Conservation (phyloP, 2,329 filamentous ascomycete species). For the Aspergillus brasiliensis region DNA sequence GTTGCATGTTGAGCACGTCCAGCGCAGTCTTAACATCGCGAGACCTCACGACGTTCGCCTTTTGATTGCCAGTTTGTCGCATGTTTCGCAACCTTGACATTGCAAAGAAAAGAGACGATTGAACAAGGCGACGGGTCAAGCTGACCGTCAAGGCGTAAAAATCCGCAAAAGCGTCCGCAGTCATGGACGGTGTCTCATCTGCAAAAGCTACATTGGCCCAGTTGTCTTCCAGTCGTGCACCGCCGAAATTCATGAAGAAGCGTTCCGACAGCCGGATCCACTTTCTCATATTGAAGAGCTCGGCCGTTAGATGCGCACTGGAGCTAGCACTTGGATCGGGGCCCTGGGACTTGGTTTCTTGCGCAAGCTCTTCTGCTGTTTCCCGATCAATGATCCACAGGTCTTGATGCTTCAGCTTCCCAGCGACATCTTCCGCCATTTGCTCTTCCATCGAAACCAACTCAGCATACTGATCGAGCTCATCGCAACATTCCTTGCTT, state of each 20-base stretch:
- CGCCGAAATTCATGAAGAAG: conserved; percentile 73
- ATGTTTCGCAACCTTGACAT: conserved; percentile 65
- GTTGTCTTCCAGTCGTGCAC: conserved; percentile 61
- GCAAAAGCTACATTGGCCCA: conserved; percentile 63
- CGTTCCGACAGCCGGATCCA: conserved; percentile 67
- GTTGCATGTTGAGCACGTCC: conserved; percentile 55
- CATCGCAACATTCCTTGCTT: conserved; percentile 63
- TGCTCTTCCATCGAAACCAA: conserved; percentile 67
- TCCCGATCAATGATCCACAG: conserved; percentile 64
- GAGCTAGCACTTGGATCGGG: conserved; percentile 19
- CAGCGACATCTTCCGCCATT: conserved; percentile 60
- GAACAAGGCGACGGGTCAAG: conserved; percentile 70
- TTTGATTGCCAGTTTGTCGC: conserved; percentile 33
- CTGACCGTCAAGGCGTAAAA: conserved; percentile 69
- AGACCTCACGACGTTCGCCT: conserved; percentile 40
- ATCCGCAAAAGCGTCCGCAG: conserved; percentile 74
- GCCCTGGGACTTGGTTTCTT: conserved; percentile 28
- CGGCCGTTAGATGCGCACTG: conserved; percentile 51
- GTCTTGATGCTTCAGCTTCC: conserved; percentile 62
- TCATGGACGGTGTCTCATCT: conserved; percentile 65
- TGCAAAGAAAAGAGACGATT: conserved; percentile 70
- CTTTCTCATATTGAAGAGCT: conserved; percentile 59
- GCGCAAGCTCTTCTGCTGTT: conserved; percentile 35
- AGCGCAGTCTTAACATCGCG: conserved; percentile 59
- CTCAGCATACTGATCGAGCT: conserved; percentile 70